phyloP scores from a whole-genome alignment of 2,329 filamentous ascomycete genomes.

The Lachnum nothofagi region DNA sequence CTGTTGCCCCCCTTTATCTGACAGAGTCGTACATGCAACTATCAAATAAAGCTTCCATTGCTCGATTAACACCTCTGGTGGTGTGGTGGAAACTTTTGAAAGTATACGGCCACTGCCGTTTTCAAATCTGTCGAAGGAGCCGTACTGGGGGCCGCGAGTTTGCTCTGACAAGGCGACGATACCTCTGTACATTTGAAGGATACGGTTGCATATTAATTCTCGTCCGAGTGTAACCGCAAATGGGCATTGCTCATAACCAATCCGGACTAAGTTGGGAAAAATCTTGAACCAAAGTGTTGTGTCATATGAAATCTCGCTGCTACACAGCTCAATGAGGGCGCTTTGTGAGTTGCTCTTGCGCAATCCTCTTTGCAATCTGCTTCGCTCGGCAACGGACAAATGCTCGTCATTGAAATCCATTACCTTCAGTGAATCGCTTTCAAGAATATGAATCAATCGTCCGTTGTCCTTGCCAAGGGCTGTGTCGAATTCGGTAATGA shows the following conservation, averaged over 20 bases:
- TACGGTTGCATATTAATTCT: slow-evolving; percentile 85
- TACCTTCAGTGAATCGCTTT: slow-evolving; percentile 80
- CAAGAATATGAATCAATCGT: slow-evolving; percentile 85
- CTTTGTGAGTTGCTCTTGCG: slow-evolving; percentile 78
- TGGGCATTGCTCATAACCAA: slow-evolving; percentile 84
- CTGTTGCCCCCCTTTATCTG: slow-evolving; percentile 66
- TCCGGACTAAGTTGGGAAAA: slow-evolving; percentile 88
- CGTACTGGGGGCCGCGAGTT: slow-evolving; percentile 58
- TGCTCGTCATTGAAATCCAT: slow-evolving; percentile 91
- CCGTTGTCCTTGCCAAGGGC: slow-evolving; percentile 71
- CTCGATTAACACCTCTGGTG: slow-evolving; percentile 83
- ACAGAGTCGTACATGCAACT: slow-evolving; percentile 92
- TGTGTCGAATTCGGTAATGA: slow-evolving; percentile 90
- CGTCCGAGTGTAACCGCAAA: slow-evolving; percentile 86
- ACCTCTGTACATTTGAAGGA: slow-evolving; percentile 85
- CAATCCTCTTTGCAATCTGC: slow-evolving; percentile 83
- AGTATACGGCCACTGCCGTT: slow-evolving; percentile 43
- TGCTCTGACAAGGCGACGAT: slow-evolving; percentile 76
- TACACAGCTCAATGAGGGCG: slow-evolving; percentile 87
- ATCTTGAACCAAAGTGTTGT: slow-evolving; percentile 96
- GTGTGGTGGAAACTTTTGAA: slow-evolving; percentile 58
- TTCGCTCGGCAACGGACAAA: slow-evolving; percentile 85
- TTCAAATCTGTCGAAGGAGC: slow-evolving; percentile 44
- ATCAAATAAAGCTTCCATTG: slow-evolving; percentile 98
- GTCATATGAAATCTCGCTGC: slow-evolving; percentile 91